Conservation (phyloP, 495 filamentous ascomycete species). For the Penicillium bialowiezense region DNA sequence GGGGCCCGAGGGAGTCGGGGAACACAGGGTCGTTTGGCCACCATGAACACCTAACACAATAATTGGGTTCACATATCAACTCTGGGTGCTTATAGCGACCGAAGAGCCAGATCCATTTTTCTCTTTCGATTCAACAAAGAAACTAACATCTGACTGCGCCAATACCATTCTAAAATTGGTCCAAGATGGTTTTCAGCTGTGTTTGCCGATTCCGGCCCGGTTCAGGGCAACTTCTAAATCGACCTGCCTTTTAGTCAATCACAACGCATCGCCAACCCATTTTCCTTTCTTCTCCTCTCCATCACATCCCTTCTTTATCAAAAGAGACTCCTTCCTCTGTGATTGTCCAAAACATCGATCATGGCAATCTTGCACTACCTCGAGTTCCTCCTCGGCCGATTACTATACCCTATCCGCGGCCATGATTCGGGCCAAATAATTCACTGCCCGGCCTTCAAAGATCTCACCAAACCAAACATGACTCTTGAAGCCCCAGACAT, state of each 20-base stretch:
- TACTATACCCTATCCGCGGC: slow-evolving; percentile 25
- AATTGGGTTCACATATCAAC: too few relatives aligned
- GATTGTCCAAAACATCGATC: neutral
- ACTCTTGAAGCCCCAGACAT: slow-evolving; percentile 38
- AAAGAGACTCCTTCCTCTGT: too few relatives aligned
- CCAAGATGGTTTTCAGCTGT: too few relatives aligned
- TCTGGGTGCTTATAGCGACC: too few relatives aligned
- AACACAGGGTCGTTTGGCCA: too few relatives aligned
- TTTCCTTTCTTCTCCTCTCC: neutral
- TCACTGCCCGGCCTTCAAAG: slow-evolving; percentile 22
- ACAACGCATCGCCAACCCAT: neutral
- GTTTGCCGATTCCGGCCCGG: slow-evolving; percentile 27
- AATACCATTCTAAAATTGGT: too few relatives aligned
- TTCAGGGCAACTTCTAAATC: slow-evolving; percentile 10
- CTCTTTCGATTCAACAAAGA: too few relatives aligned
- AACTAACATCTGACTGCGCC: too few relatives aligned
- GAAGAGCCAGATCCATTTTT: too few relatives aligned
- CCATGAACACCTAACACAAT: neutral
- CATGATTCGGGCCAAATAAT: slow-evolving; percentile 30
- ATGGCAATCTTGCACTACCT: slow-evolving; percentile 23
- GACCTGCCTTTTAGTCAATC: neutral
- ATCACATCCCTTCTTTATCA: neutral
- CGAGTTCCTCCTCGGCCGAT: slow-evolving; percentile 17
- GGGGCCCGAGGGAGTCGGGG: too few relatives aligned
- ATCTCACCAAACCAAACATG: slow-evolving; percentile 37